Evolutionary conservation across 495 filamentous ascomycete species (phyloP).

Genomic region (Cenococcum geophilum): DNA sequence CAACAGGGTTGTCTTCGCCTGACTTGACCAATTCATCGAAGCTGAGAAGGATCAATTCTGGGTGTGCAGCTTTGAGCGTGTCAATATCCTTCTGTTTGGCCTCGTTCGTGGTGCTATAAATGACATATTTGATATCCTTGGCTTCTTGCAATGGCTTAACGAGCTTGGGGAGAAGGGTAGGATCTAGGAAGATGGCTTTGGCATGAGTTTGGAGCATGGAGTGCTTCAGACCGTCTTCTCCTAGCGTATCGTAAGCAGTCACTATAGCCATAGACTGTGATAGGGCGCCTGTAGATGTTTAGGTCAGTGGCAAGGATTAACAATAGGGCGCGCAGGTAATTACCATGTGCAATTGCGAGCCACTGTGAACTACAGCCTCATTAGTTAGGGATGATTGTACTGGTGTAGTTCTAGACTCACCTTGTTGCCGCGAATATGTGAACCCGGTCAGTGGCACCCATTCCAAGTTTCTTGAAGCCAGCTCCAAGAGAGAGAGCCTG

Average conservation of each 20-base stretch:
- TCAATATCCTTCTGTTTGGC: slow-evolving; percentile 75
- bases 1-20: slow-evolving; percentile 75
- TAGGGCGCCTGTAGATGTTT: slow-evolving; percentile 31
- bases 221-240: slow-evolving; percentile 87
- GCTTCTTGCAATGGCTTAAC: slow-evolving; percentile 77
- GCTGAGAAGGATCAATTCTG: slow-evolving; percentile 66
- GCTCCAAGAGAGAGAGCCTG: slow-evolving; percentile 65
- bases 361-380: slow-evolving; percentile 32
- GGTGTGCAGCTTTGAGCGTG: slow-evolving; percentile 63
- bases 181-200: slow-evolving; percentile 85
- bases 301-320: neutral
- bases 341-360: slow-evolving; percentile 39
- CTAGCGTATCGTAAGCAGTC: slow-evolving; percentile 95
- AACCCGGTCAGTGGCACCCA: slow-evolving; percentile 64
- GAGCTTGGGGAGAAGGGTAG: slow-evolving; percentile 72
- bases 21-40: slow-evolving; percentile 78
- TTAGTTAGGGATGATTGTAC: neutral
- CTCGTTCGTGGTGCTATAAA: slow-evolving; percentile 81
- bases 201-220: slow-evolving; percentile 83
- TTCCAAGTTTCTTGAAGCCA: slow-evolving; percentile 68
- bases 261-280: slow-evolving; percentile 96
- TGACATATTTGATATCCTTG: slow-evolving; percentile 69
- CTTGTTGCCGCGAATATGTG: slow-evolving; percentile 83
- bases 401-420: slow-evolving; percentile 1
- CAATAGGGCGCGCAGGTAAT: neutral